These are phyloP conservation scores for Lyophyllum shimeji DNA, from an alignment of 768 basidiomycete species.

Conservation along the genomic window DNA sequence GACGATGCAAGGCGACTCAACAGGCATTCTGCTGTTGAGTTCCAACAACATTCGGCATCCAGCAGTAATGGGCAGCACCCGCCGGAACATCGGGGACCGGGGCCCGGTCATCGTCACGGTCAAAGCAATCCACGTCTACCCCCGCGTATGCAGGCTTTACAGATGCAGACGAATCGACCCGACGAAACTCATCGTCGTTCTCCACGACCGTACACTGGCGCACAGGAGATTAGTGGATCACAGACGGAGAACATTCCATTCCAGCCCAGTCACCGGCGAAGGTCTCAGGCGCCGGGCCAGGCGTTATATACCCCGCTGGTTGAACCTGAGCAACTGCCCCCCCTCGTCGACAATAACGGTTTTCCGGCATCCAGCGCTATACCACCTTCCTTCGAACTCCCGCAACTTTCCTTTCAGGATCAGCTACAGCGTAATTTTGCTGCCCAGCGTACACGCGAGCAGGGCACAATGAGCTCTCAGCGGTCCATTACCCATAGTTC, in stretches of 20 bases:
- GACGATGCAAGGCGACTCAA: slow-evolving; percentile 3
- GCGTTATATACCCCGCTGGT: background rate
- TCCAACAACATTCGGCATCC: background rate
- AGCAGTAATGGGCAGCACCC: slow-evolving; percentile 3
- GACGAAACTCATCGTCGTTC: slow-evolving; percentile 16
- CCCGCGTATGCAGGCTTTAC: slow-evolving; percentile 21
- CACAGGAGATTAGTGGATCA: background rate
- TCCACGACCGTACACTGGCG: slow-evolving; percentile 4
- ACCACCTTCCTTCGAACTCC: slow-evolving; percentile 2
- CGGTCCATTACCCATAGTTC: slow-evolving; percentile 15
- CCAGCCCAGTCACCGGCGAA: slow-evolving; percentile 2
- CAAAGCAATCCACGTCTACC: slow-evolving; percentile 16
- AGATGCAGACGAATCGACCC: slow-evolving; percentile 14
- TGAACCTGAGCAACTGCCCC: slow-evolving; percentile 9
- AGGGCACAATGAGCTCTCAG: slow-evolving; percentile 4
- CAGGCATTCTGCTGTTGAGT: background rate
- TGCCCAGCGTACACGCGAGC: slow-evolving; percentile 5
- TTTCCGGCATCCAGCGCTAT: slow-evolving; percentile 10
- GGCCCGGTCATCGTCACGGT: slow-evolving; percentile 9
- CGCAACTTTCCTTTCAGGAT: background rate
- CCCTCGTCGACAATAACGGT: slow-evolving; percentile 11
- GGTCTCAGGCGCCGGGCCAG: background rate
- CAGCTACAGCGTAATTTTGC: background rate
- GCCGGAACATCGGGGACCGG: slow-evolving; percentile 8
- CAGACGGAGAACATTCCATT: background rate